Percentiles rank a stretch among this genome's conserved stretches.
phyloP scores from a whole-genome alignment of 192 early-diverging fungal species.

The Entomortierella chlamydospora region DNA sequence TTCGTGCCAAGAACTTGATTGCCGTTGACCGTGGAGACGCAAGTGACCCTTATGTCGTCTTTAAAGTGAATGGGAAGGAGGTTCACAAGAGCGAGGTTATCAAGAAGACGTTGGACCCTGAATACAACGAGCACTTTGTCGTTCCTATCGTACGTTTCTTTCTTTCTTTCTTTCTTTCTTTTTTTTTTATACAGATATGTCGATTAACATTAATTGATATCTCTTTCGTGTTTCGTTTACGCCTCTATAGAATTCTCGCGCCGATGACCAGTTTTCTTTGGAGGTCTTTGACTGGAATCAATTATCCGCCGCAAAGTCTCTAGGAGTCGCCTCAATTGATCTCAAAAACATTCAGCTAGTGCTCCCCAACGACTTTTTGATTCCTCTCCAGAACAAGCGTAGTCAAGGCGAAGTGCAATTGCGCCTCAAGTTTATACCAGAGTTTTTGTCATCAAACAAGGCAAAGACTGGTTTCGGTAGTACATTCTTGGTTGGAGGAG shows the following conservation, averaged over 20 bases:
- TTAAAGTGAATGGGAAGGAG: conserved; percentile 71
- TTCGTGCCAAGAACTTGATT: conserved; percentile 68
- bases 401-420: conserved; percentile 61
- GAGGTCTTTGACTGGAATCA: conserved; percentile 86
- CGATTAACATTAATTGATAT: neutral
- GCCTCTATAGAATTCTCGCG: conserved; percentile 51
- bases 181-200: neutral
- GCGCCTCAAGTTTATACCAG: conserved; percentile 68
- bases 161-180: neutral
- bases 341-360: conserved; percentile 65
- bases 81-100: conserved; percentile 75
- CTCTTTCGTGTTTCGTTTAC: neutral
- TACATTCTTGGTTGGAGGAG: conserved; percentile 69
- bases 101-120: conserved; percentile 80
- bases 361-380: conserved; percentile 57
- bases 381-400: conserved; percentile 54
- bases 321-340: conserved; percentile 66
- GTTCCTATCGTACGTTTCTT: conserved; percentile 61
- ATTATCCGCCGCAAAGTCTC: conserved; percentile 67
- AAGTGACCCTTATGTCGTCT: conserved; percentile 80
- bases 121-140: conserved; percentile 72
- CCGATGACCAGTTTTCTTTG: conserved; percentile 64
- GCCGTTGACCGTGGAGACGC: conserved; percentile 78
- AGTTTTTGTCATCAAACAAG: conserved; percentile 37
- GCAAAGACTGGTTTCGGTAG: conserved; percentile 58